Percentiles rank a stretch among this genome's conserved stretches.
phyloP scores from a whole-genome alignment of 2,329 filamentous ascomycete genomes.

The Elsinoe australis region DNA sequence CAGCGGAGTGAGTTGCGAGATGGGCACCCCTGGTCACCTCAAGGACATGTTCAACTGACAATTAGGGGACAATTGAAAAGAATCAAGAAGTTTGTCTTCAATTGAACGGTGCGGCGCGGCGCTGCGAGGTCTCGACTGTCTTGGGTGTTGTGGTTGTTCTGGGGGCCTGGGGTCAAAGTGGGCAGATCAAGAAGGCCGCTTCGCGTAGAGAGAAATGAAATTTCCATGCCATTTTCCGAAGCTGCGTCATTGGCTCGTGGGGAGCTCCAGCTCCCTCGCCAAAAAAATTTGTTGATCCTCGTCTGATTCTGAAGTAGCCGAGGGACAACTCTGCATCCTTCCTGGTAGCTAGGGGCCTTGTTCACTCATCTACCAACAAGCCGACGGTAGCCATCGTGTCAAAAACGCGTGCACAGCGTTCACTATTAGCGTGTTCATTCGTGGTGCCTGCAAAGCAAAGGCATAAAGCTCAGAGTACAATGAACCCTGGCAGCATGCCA shows the following conservation, averaged over 20 bases:
- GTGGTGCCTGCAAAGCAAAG: too few species aligned
- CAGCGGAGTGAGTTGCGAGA: too few species aligned
- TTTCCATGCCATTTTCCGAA: not conserved
- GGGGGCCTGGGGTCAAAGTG: too few species aligned
- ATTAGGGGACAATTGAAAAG: too few species aligned
- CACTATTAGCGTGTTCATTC: too few species aligned
- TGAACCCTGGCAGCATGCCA: not conserved
- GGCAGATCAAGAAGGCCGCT: not conserved
- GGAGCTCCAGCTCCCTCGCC: not conserved
- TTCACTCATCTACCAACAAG: slow-evolving; percentile 4
- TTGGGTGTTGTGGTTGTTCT: not conserved
- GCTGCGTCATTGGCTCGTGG: slow-evolving; percentile 11
- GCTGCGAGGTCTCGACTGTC: slow-evolving; percentile 3
- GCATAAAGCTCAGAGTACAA: not conserved
- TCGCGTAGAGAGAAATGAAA: slow-evolving; percentile 14
- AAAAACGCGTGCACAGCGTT: too few species aligned
- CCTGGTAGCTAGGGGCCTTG: not conserved
- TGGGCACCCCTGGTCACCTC: too few species aligned
- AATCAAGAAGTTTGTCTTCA: not conserved
- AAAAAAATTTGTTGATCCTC: not conserved
- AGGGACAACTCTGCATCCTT: not conserved
- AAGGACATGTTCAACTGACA: too few species aligned
- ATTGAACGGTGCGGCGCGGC: slow-evolving; percentile 1
- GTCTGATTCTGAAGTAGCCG: not conserved
- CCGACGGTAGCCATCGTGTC: too few species aligned